Base-by-base conservation (phyloP, 2,329 filamentous ascomycete species). In the Plenodomus lindquistii region DNA sequence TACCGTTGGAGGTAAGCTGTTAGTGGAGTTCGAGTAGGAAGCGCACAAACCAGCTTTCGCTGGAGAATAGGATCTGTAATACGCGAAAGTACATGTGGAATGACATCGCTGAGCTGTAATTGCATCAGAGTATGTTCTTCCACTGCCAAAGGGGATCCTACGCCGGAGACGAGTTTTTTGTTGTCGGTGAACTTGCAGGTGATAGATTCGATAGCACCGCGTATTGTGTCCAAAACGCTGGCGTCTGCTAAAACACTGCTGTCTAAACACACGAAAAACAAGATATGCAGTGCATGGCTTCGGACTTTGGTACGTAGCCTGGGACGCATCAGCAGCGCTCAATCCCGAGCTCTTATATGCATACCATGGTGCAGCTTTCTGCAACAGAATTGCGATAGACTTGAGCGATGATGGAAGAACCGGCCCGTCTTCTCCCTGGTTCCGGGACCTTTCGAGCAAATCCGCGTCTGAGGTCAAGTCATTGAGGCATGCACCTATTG, bases 1-100 rank as follows among this genome's bases (percentile, higher is more conserved):
- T 85, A 77, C 10, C 86, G 80, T 24, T 86, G 81, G 21, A 93
- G 74, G 29, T 86, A 81, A 52, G 86, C 81, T 1, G 81, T 69
- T 27, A 74, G 71, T 0, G 75, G 60, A 3, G 75, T 78, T 5
- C 73, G 76, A 9, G 80, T 73, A 0, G 87, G 83, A 15, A 93
- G 77, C 37, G 79, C 77, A 16, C 78, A 72, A 10, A 91, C 74
- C 4, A 85, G 74, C 37, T 83, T 80, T 45, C 79, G 77, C 44
- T 84, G 81, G 2, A 89, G 73, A 10, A 76, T 62, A 2, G 78
- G 69, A 54, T 79, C 77, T 21, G 67, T 72, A 48, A 85, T 54
- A 41, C 56, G 74, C 7, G 42, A 38, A 27, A 68, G 56, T n/a
- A 73, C 40, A 34, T 44, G 44, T 13, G 63, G 51, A 16, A 67